Percentiles rank a stretch among this genome's conserved stretches.
Conservation (phyloP, 305 asterid species). For the Petunia hybrid region DNA sequence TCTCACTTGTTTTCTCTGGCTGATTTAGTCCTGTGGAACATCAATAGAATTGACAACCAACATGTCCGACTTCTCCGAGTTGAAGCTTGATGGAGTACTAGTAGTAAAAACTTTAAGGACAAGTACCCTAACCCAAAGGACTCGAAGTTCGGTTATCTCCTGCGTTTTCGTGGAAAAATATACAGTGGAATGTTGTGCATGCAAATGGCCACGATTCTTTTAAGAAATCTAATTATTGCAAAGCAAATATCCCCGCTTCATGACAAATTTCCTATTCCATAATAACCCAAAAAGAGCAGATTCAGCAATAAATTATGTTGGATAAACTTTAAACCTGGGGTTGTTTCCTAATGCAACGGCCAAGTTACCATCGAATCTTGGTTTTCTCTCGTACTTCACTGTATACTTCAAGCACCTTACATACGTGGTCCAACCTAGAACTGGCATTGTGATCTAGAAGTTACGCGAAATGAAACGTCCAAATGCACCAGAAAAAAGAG, state of each 20-base stretch:
- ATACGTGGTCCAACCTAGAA: background rate
- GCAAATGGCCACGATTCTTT: background rate
- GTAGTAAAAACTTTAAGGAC: background rate
- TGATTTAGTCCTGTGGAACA: background rate
- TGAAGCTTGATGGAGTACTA: background rate
- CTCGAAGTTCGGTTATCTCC: background rate
- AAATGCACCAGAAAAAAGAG: background rate
- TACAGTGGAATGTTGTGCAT: background rate
- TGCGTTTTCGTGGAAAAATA: background rate
- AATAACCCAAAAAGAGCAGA: no score
- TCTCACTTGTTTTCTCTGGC: background rate
- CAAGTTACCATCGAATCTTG: background rate
- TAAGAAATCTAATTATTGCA: background rate
- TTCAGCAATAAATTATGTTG: no score
- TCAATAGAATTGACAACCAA: background rate
- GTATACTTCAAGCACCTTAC: background rate
- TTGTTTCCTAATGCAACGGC: background rate
- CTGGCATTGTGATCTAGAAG: background rate
- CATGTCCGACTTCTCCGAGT: background rate
- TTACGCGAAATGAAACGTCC: background rate
- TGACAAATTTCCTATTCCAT: no score
- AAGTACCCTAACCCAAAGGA: background rate
- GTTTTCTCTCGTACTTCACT: background rate
- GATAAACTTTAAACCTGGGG: background rate
- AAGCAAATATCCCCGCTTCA: background rate